A percentile compares a stretch with the other conserved stretches of the same genome.
These are phyloP conservation scores for Botrytis medusae DNA, from an alignment of 2,329 filamentous ascomycete species.

Conservation along the genomic window DNA sequence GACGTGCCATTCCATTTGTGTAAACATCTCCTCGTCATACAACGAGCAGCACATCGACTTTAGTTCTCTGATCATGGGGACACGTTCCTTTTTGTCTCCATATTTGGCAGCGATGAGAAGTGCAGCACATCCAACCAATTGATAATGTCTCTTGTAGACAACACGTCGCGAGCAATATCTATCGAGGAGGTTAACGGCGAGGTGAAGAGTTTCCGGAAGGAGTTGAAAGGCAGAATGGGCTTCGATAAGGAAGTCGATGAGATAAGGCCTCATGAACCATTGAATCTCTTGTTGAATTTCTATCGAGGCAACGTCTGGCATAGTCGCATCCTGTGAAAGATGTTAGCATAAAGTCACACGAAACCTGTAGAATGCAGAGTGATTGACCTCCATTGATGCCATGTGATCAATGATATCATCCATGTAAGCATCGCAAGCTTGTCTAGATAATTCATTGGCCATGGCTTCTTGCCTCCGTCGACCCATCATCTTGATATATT, in stretches of 20 bases:
- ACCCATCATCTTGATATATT: conserved; percentile 75
- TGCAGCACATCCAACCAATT: conserved; percentile 93
- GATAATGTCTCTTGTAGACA: conserved; percentile 98
- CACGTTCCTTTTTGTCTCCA: conserved; percentile 95
- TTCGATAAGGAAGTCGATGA: conserved; percentile 97
- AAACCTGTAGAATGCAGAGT: conserved; percentile 23
- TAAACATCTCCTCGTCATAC: conserved; percentile 99
- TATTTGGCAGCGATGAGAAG: conserved; percentile 98
- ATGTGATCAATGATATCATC: conserved; percentile 94
- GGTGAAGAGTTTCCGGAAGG: conserved; percentile 90
- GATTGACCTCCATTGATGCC: conserved; percentile 79
- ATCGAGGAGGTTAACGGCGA: conserved; percentile 94
- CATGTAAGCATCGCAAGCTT: conserved; percentile 86
- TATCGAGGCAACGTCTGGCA: conserved; percentile 95
- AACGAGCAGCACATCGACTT: conserved; percentile 99
- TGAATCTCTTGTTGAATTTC: conserved; percentile 99
- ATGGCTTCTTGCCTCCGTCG: conserved; percentile 84
- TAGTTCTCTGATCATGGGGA: conserved; percentile 94
- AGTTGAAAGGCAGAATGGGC: conserved; percentile 93
- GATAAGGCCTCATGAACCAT: conserved; percentile 98
- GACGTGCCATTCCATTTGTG: conserved; percentile 99
- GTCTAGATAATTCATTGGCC: conserved; percentile 81
- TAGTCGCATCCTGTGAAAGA: conserved; percentile 66
- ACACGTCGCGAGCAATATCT: conserved; percentile 97
- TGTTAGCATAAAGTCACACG: conserved; percentile 35